Evolutionary conservation across 2,329 filamentous ascomycete genomes (phyloP), one percentile per base, ranked within the genome.

Genomic region (Arachnopeziza araneosa): DNA sequence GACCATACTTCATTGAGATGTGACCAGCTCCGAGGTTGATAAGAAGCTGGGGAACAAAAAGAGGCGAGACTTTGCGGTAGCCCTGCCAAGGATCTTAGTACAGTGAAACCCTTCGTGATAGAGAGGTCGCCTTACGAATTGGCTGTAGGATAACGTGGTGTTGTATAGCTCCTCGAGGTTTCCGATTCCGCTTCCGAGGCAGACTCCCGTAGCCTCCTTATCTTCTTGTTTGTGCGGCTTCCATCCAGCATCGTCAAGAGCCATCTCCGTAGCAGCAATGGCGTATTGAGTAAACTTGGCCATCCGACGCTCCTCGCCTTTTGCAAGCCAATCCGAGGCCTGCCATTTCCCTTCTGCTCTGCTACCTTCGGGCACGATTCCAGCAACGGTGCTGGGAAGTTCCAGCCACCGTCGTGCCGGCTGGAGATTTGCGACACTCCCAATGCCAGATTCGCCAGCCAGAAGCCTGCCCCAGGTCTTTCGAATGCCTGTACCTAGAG

Each of bases 11-110:
- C 87, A 99, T 98, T 24, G 93, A 93, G 48, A 98, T 86, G 72
- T 98, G 93, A 0, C 95, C 95, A 10, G 95, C 95, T 0, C 91
- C 95, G 66, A 99, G 83, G 73, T 99, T 99, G 76, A 96, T 96
- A 55, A 99, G 81, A 8, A 98, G 85, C 67, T 91, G 89, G 7
- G 95, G 95, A 8, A 98, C 92, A 71, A 99, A 98, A 2, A 96
- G 78, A 1, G 95, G 95, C 36, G 93, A 96, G 1, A 98, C 90
- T 70, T 95, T 96, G 67, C 85, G 91, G 74, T 97, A 96, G 64
- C 93, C 93, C 90, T 95, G 56, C 44, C 61, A 56, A 26, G 32
- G 54, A 50, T 67, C 63, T 67, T 58, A 68, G 66, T 67, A 60
- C 58, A 23, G 44, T 61, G 26, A 54, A 32, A 24, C 24, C 10